Evolutionary conservation across 768 basidiomycete species (phyloP), one percentile per base, ranked within the genome.

Genomic region (Coprinopsis cinerea): DNA sequence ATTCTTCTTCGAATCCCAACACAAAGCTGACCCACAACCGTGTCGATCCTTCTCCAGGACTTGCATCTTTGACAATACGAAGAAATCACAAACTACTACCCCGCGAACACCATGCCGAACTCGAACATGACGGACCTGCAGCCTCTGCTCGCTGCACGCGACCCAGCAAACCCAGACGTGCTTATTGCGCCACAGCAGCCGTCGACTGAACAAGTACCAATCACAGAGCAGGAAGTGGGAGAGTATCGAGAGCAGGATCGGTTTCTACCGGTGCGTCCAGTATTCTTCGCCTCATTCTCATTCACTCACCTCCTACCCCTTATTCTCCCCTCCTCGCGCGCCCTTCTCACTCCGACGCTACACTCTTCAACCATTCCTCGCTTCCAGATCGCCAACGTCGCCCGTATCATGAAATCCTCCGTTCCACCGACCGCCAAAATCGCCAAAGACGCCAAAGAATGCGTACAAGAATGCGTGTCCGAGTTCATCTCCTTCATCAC

Each of bases 401-500:
- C 92, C 14, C 81, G 95, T 18, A 94, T 98, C 61, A 98, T 97
- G 94, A 97, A 97, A 67, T 74, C 83, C 36, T 79, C 91, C 10
- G 84, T 97, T 2, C 94, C 95, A 0, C 71, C 83, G 0, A 87
- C 87, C 17, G 91, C 95, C 36, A 98, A 98, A 71, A 95, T 97
- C 60, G 89, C 91, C 6, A 97, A 97, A 66, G 95, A 98, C 67
- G 93, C 93, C 39, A 98, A 98, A 64, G 95, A 98, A 69, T 93
- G 91, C 67, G 92, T 97, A 36, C 95, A 98, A 65, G 95, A 97
- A 69, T 96, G 94, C 68, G 92, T 96, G 49, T 92, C 89, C 36
- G 95, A 98, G 71, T 98, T 96, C 74, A 97, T 98, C 66, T 85
- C 83, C 58, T 98, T 98, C 77, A 92, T 98, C 71, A 96, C 94